Conservation (phyloP, 805 yeast genomes). For the Candida hungchunana region DNA sequence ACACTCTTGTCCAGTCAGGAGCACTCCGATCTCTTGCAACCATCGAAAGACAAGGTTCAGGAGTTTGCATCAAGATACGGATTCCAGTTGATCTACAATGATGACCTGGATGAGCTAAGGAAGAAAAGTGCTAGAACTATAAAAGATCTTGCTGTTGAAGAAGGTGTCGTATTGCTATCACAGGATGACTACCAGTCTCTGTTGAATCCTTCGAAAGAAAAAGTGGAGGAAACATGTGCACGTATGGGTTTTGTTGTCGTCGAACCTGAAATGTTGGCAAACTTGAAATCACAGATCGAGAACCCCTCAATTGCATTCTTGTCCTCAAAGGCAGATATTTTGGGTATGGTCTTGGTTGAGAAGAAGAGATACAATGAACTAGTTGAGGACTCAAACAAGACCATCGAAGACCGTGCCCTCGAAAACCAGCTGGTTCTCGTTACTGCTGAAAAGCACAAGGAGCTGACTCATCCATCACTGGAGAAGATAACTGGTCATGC, state of each 20-base stretch:
- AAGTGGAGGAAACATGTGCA: slow-evolving; percentile 6
- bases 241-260: slow-evolving; percentile 13
- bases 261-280: slow-evolving; percentile 3
- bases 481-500: slow-evolving; percentile 13
- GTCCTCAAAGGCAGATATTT: slow-evolving; percentile 10
- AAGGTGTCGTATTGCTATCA: slow-evolving; percentile 13
- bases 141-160: slow-evolving; percentile 21
- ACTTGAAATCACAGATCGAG: slow-evolving; percentile 5
- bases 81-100: slow-evolving; percentile 7
- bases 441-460: slow-evolving; percentile 10
- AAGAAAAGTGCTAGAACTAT: slow-evolving; percentile 16
- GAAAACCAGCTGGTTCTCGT: slow-evolving; percentile 23
- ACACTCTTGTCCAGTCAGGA: slow-evolving; percentile 20
- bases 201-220: slow-evolving; percentile 15
- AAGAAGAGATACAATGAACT: slow-evolving; percentile 12
- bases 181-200: slow-evolving; percentile 16
- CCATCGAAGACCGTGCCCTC: slow-evolving; percentile 23
- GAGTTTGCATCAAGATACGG: slow-evolving; percentile 10
- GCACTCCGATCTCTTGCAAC: slow-evolving; percentile 14
- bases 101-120: slow-evolving; percentile 10
- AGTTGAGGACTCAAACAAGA: slow-evolving; percentile 18
- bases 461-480: slow-evolving; percentile 13
- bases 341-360: slow-evolving; percentile 14
- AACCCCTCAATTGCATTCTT: slow-evolving; percentile 14
- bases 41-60: slow-evolving; percentile 8